Conservation (phyloP, 2,329 filamentous ascomycete genomes). For the Hymenoscyphus fructigenus region DNA sequence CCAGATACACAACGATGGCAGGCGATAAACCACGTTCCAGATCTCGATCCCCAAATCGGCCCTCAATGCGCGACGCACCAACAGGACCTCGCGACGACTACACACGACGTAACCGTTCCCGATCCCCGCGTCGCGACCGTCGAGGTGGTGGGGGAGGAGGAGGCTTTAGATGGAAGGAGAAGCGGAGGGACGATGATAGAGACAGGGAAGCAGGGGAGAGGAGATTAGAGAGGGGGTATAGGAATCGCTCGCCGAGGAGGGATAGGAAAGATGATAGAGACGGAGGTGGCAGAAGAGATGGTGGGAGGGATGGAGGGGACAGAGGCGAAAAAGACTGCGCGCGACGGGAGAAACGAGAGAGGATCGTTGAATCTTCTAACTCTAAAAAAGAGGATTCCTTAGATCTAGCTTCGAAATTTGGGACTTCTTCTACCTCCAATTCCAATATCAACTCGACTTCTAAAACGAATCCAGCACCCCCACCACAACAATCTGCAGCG, state of each 20-base stretch:
- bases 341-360: conserved; percentile 20
- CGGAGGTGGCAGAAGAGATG: conserved; percentile 33
- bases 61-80: conserved; percentile 21
- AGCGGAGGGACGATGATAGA: conserved; percentile 47
- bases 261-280: conserved; percentile 25
- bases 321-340: conserved; percentile 31
- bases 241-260: conserved; percentile 39
- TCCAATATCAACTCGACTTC: background rate
- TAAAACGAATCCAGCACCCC: conserved; percentile 15
- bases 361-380: conserved; percentile 4
- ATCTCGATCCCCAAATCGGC: conserved; percentile 29
- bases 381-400: conserved; percentile 31
- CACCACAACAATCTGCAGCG: conserved; percentile 19
- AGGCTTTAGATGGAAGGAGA: conserved; percentile 61
- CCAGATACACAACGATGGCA: conserved; percentile 20
- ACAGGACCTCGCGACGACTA: conserved; percentile 35
- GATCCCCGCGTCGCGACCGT: conserved; percentile 37
- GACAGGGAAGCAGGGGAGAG: conserved; percentile 46
- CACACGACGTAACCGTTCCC: conserved; percentile 29
- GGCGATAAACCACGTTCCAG: conserved; percentile 28
- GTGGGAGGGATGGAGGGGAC: background rate
- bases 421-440: conserved; percentile 13
- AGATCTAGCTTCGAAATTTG: conserved; percentile 36
- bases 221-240: conserved; percentile 53
- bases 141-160: conserved; percentile 41